Base-by-base conservation (phyloP, 169 alveolate species). In the Theileria luwenshuni region DNA sequence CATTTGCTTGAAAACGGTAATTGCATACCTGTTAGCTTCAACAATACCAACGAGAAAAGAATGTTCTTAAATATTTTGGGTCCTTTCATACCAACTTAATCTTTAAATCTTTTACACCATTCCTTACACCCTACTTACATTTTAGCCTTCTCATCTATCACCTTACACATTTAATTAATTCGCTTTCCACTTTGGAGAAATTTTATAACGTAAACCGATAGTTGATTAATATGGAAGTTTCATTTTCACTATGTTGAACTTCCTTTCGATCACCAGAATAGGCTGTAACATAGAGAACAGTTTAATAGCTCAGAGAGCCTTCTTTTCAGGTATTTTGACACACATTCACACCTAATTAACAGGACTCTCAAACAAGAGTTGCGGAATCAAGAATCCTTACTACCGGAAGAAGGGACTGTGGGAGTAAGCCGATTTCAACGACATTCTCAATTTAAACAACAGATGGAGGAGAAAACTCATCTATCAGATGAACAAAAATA, bases 1-100 rank as follows among this genome's bases (percentile, higher is more conserved):
- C 96, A 92, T 45, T 84, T 92, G 51, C 76, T 70, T 69, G 96
- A 92, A 61, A 91, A 91, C 54, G 96, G 96, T 3, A 92, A 92
- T 67, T 92, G 96, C 69, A 92, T 92, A 47, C 96, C 96, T 17
- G 68, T 92, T 41, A 86, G 83, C 81, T 91, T 92, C 79, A 91
- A 79, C 77, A 85, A 74, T 41, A 61, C 81, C 25, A 90, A 91
- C 38, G 96, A 92, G 52, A 92, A 92, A 74, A 91, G 77, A 58
- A 65, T 87, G 47, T 92, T 92, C 43, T 69, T 91, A 45, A 86
- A 73, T 70, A 74, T 90, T 28, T 43, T 90, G 75, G 59, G 80
- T 67, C 90, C 88, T n/a, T 88, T 60, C 63, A 88, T 84, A 58
- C 74, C 72, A 62, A 83, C 62, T 59, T 79, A 83, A 67, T 28